Evolutionary conservation across 2,329 filamentous ascomycete species (phyloP).

Genomic region (Graphilbum ipis-grandicollis): DNA sequence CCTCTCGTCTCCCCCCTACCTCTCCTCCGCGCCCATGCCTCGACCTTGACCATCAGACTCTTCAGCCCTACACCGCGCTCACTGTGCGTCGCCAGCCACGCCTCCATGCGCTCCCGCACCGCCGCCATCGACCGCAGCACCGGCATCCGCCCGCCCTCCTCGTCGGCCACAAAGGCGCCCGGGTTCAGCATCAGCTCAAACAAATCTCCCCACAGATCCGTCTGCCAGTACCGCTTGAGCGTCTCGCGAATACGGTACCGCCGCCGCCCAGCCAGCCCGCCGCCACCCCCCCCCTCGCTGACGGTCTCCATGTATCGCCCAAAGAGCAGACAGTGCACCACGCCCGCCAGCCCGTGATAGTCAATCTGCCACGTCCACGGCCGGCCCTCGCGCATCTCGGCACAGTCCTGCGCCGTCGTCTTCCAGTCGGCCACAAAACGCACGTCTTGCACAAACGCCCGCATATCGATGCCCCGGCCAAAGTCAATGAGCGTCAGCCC

Average conservation of each 20-base stretch:
- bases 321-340: slow-evolving; percentile 77
- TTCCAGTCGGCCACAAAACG: slow-evolving; percentile 95
- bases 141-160: slow-evolving; percentile 51
- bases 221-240: slow-evolving; percentile 93
- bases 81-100: slow-evolving; percentile 62
- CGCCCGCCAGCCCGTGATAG: slow-evolving; percentile 81
- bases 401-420: slow-evolving; percentile 70
- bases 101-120: slow-evolving; percentile 66
- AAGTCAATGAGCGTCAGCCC: slow-evolving; percentile 88
- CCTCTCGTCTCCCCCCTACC: background rate
- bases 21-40: slow-evolving; percentile 25
- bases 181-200: slow-evolving; percentile 85
- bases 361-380: slow-evolving; percentile 98
- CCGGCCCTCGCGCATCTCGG: slow-evolving; percentile 83
- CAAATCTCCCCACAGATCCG: slow-evolving; percentile 68
- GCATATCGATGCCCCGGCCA: slow-evolving; percentile 87
- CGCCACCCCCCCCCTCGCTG: slow-evolving; percentile 8
- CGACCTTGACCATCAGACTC: slow-evolving; percentile 46
- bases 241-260: slow-evolving; percentile 67
- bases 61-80: slow-evolving; percentile 67
- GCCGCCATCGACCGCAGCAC: slow-evolving; percentile 50
- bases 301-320: slow-evolving; percentile 85
- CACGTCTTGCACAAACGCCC: slow-evolving; percentile 56
- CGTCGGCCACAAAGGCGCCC: slow-evolving; percentile 35
- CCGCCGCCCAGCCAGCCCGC: slow-evolving; percentile 32